These are phyloP conservation scores for Amanita rubescens DNA, from an alignment of 768 basidiomycete genomes.

Conservation along the genomic window DNA sequence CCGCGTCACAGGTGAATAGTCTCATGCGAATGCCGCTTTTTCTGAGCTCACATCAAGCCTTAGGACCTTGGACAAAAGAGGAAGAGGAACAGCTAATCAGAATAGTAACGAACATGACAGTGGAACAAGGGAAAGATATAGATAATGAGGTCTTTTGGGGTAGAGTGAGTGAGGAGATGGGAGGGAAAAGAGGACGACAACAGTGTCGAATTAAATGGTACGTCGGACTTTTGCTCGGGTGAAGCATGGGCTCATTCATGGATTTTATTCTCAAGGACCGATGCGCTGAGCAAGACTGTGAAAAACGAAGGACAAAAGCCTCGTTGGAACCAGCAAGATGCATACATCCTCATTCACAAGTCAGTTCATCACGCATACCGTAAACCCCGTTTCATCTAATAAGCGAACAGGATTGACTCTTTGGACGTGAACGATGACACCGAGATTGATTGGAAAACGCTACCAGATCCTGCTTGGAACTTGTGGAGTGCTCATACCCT, in stretches of 20 bases:
- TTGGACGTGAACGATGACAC: constrained; percentile 71
- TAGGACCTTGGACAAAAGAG: constrained; percentile 69
- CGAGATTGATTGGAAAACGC: constrained; percentile 79
- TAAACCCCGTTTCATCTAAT: background rate
- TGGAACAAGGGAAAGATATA: constrained; percentile 60
- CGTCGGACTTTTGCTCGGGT: too few species aligned
- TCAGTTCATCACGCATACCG: constrained; percentile 25
- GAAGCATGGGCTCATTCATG: too few species aligned
- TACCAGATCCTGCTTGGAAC: constrained; percentile 73
- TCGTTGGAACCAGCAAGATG: constrained; percentile 71
- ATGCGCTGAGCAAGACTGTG: constrained; percentile 61
- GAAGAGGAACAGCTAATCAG: constrained; percentile 69
- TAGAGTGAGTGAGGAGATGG: constrained; percentile 70
- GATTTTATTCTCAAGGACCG: constrained; percentile 45
- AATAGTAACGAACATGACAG: constrained; percentile 71
- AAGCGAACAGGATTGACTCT: constrained; percentile 52
- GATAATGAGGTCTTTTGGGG: constrained; percentile 85
- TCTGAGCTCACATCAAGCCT: background rate
- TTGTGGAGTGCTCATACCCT: constrained; percentile 77
- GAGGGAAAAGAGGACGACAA: constrained; percentile 64
- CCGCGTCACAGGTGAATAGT: constrained; percentile 45
- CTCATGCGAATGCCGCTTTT: background rate
- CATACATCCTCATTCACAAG: constrained; percentile 79
- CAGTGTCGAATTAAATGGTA: constrained; percentile 89
- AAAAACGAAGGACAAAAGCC: constrained; percentile 67